phyloP scores from a whole-genome alignment of 2,329 filamentous ascomycete species.

The Stemphylium beticola region DNA sequence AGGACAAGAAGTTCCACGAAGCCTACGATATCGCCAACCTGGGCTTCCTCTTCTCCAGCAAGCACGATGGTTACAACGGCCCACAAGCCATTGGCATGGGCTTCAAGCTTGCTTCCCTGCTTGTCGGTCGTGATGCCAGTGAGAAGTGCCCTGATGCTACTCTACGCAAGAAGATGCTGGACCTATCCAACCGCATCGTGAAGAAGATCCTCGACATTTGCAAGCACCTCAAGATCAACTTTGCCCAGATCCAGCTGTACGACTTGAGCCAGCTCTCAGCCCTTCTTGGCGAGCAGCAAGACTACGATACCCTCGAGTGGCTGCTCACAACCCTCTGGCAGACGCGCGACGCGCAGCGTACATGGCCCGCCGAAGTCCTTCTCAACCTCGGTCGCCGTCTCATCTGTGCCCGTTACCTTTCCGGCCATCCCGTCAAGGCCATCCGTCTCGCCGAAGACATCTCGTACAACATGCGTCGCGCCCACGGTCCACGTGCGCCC shows the following conservation, averaged over 20 bases:
- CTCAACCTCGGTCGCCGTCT: slow-evolving; percentile 61
- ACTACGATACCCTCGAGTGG: slow-evolving; percentile 53
- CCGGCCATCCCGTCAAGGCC: slow-evolving; percentile 51
- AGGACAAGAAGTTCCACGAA: slow-evolving; percentile 41
- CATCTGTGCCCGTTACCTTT: slow-evolving; percentile 60
- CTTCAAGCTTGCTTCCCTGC: slow-evolving; percentile 46
- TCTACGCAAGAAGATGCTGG: slow-evolving; percentile 49
- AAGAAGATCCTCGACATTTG: slow-evolving; percentile 51
- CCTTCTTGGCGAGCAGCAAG: slow-evolving; percentile 53
- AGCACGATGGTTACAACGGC: slow-evolving; percentile 42
- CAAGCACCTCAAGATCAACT: slow-evolving; percentile 51
- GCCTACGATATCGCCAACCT: slow-evolving; percentile 44
- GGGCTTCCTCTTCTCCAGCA: slow-evolving; percentile 41
- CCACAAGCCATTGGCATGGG: slow-evolving; percentile 46
- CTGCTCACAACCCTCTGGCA: slow-evolving; percentile 48
- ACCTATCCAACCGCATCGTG: slow-evolving; percentile 51
- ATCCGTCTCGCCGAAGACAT: slow-evolving; percentile 59
- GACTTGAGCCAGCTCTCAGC: slow-evolving; percentile 53
- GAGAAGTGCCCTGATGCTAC: slow-evolving; percentile 40
- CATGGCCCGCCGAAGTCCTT: slow-evolving; percentile 49
- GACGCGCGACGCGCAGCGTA: slow-evolving; percentile 41
- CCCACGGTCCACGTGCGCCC: slow-evolving; percentile 57
- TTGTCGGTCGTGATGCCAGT: slow-evolving; percentile 36
- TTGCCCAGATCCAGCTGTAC: slow-evolving; percentile 50
- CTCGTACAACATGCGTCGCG: slow-evolving; percentile 62